Evolutionary conservation across 1,139 yeast species (phyloP).

Genomic region (Candida sanyaensis): DNA sequence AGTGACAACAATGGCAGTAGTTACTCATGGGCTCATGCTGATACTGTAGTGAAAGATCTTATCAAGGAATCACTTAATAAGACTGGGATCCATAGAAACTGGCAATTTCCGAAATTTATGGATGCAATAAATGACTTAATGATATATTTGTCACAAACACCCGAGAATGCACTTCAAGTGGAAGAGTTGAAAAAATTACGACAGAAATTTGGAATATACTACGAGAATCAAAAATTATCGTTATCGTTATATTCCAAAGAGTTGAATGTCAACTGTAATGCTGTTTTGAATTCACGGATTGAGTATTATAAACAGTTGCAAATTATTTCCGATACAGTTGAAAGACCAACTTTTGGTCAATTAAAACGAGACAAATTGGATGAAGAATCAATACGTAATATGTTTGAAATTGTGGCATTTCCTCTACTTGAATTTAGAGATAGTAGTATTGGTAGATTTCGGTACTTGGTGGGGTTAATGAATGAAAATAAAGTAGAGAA

Average conservation of each 20-base stretch:
- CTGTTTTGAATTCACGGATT: slow-evolving; percentile 73
- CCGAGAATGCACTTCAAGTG: slow-evolving; percentile 14
- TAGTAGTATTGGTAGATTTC: slow-evolving; percentile 52
- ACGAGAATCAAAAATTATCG: slow-evolving; percentile 45
- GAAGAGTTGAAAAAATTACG: slow-evolving; percentile 27
- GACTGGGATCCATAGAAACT: too few relatives aligned
- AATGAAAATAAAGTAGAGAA: slow-evolving; percentile 15
- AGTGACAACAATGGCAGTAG: slow-evolving; percentile 12
- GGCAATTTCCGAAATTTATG: not conserved
- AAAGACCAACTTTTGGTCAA: slow-evolving; percentile 25
- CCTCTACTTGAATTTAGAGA: slow-evolving; percentile 23
- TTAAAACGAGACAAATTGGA: slow-evolving; percentile 20
- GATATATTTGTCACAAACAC: slow-evolving; percentile 10
- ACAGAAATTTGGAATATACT: slow-evolving; percentile 24
- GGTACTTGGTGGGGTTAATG: slow-evolving; percentile 50
- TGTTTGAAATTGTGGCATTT: not conserved
- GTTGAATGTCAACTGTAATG: slow-evolving; percentile 55
- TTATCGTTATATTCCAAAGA: slow-evolving; percentile 45
- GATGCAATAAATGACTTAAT: not conserved
- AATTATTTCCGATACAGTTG: slow-evolving; percentile 78
- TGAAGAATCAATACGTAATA: not conserved
- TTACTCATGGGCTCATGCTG: too few relatives aligned
- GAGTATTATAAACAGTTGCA: slow-evolving; percentile 85
- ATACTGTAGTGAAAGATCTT: too few relatives aligned
- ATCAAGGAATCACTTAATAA: too few relatives aligned